Conservation (phyloP, 2,329 filamentous ascomycete genomes). For the Pseudonectria foliicola region DNA sequence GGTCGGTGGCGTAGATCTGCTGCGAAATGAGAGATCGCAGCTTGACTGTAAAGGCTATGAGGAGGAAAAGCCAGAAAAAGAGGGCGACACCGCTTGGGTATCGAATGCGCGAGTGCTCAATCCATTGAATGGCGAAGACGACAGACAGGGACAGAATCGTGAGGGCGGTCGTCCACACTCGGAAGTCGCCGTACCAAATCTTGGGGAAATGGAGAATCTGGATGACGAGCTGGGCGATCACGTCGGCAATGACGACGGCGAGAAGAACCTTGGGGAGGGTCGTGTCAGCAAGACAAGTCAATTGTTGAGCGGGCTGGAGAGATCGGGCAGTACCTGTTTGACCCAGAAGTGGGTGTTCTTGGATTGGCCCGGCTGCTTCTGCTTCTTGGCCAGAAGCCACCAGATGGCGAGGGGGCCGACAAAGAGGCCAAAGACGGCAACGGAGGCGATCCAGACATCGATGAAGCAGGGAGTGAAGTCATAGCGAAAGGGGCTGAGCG, state of each 20-base stretch:
- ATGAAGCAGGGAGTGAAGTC: conserved; percentile 98
- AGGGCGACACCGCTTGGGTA: conserved; percentile 83
- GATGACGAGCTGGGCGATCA: conserved; percentile 64
- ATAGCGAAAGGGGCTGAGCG: conserved; percentile 76
- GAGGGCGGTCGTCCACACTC: conserved; percentile 72
- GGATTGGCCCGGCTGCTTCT: conserved; percentile 51
- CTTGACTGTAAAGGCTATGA: conserved; percentile 74
- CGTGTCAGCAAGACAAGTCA: neutral
- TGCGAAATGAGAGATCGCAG: conserved; percentile 79
- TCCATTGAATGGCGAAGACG: conserved; percentile 74
- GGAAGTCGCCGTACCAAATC: conserved; percentile 74
- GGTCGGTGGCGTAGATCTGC: conserved; percentile 56
- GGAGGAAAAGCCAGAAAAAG: conserved; percentile 85
- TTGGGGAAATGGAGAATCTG: conserved; percentile 64
- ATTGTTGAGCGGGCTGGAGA: neutral
- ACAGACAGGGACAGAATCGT: conserved; percentile 66
- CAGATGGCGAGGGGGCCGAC: conserved; percentile 71
- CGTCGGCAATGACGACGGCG: conserved; percentile 58
- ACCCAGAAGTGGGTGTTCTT: conserved; percentile 91
- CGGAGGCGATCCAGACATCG: conserved; percentile 76
- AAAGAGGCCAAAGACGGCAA: conserved; percentile 73
- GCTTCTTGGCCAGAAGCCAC: conserved; percentile 67
- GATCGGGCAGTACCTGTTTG: conserved; percentile 62
- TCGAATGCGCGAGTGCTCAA: conserved; percentile 75
- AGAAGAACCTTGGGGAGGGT: conserved; percentile 44